Base-by-base conservation (phyloP, 2,329 filamentous ascomycete genomes). In the Gremmenia infestans region DNA sequence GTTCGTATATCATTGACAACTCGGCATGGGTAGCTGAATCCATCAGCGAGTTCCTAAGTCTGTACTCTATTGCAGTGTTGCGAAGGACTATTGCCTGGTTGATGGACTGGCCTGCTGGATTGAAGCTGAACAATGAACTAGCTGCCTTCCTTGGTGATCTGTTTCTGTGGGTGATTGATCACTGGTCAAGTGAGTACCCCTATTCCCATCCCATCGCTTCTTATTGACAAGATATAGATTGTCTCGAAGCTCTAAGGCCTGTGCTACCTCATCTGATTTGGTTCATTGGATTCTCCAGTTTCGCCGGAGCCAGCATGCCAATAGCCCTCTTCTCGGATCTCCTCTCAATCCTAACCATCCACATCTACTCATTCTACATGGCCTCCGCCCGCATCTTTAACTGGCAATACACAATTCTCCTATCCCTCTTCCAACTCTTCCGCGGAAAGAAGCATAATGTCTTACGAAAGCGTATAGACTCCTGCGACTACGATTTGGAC, bases 381-480 rank as follows among this genome's bases (percentile, higher is more conserved):
- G 93, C 95, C 15, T 96, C 92, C 8, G 94, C 94, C 2, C 87
- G 94, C 51, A 97, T 99, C 67, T 99, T 93, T 73, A 91, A 97
- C 74, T 99, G 94, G 94, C 94, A 99, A 73, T 85, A 99, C 59
- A 96, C 89, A 3, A 97, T 99, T 60, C 87, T 99, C 62, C 87
- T 93, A 62, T 97, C 93, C 11, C 84, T 99, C n/a, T 99, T 99
- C 72, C 95, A 99, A 71, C 85, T 99, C 9, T 99, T 99, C 70
- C 89, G 93, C 35, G 95, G 94, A 56, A 97, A 97, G 76, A 99
- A 99, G 72, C 88, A 96, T 70, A 99, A 99, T 65, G 88, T 99
- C 15, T 82, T 99, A 22, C 88, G 95, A 59, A 96, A 97, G 69
- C 91, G 94, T 73, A 97, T 99, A 67, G 94, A 99, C 71, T 96